These are phyloP conservation scores for Lolium multiflorum DNA, from an alignment of 176 grass and related monocot genomes.

Conservation along the genomic window DNA sequence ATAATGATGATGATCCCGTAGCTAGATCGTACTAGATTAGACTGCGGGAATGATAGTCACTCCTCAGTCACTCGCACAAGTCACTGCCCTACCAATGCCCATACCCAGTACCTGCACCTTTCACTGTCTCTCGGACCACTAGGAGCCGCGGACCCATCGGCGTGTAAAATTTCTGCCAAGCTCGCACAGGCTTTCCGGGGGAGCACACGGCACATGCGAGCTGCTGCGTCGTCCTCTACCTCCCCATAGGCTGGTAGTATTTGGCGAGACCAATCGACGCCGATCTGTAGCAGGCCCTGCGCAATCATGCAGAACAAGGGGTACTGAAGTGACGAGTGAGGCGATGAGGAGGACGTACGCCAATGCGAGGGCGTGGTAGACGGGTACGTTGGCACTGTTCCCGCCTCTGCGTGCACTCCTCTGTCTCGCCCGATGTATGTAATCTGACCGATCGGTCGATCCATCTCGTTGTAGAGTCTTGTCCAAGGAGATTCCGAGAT, in stretches of 20 bases:
- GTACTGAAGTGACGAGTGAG: slow-evolving; percentile 50
- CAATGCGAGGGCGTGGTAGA: background rate
- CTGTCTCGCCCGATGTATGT: background rate
- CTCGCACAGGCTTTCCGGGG: background rate
- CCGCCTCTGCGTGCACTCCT: background rate
- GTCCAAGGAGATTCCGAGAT: slow-evolving; percentile 29
- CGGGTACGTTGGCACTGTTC: background rate
- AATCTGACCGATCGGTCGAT: background rate
- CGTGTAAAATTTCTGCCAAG: background rate
- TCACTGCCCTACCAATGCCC: background rate
- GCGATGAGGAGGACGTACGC: background rate
- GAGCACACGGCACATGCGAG: slow-evolving; percentile 31
- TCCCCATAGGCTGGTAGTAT: background rate
- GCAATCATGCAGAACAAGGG: slow-evolving; percentile 24
- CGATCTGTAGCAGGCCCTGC: background rate
- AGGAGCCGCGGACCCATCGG: background rate
- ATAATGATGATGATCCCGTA: too few relatives aligned
- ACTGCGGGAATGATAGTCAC: background rate
- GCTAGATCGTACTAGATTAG: background rate
- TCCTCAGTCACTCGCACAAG: background rate
- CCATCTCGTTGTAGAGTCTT: slow-evolving; percentile 17
- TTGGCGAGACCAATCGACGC: slow-evolving; percentile 36
- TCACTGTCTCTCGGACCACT: slow-evolving; percentile 25
- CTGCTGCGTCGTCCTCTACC: slow-evolving; percentile 21
- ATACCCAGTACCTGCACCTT: background rate